Percentiles rank a stretch among this genome's conserved stretches.
phyloP scores from a whole-genome alignment of 805 yeast genomes.

The Komagataella ulmi region DNA sequence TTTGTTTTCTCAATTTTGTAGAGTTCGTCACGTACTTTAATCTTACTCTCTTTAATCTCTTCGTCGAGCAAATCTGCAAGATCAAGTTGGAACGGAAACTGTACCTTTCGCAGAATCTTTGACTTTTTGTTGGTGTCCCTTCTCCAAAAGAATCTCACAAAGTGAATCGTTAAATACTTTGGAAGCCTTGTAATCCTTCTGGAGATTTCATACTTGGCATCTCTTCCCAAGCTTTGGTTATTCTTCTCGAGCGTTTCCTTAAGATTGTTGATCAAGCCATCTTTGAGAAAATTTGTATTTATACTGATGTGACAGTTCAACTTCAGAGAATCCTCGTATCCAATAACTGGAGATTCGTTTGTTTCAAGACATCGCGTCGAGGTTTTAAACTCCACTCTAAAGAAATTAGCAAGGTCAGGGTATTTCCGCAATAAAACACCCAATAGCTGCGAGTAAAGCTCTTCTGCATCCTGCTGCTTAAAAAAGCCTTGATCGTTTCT shows the following conservation, averaged over 20 bases:
- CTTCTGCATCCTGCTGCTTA: slow-evolving; percentile 98
- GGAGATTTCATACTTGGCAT: slow-evolving; percentile 56
- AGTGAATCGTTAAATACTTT: slow-evolving; percentile 77
- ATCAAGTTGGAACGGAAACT: slow-evolving; percentile 89
- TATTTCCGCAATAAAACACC: slow-evolving; percentile 32
- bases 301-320: slow-evolving; percentile 82
- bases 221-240: slow-evolving; percentile 52
- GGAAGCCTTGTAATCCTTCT: slow-evolving; percentile 68
- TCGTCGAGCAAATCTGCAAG: slow-evolving; percentile 75
- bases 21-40: slow-evolving; percentile 62
- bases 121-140: slow-evolving; percentile 83
- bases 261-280: slow-evolving; percentile 67
- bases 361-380: slow-evolving; percentile 49
- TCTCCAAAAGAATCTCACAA: slow-evolving; percentile 93
- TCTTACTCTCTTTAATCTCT: slow-evolving; percentile 53
- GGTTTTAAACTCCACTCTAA: slow-evolving; percentile 54
- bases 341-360: slow-evolving; percentile 29
- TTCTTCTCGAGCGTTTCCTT: slow-evolving; percentile 68
- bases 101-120: slow-evolving; percentile 86
- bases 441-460: slow-evolving; percentile 74
- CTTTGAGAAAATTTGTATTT: slow-evolving; percentile 75
- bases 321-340: slow-evolving; percentile 51
- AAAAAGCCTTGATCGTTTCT: slow-evolving; percentile 54
- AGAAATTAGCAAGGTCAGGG: slow-evolving; percentile 40
- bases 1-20: slow-evolving; percentile 65